Evolutionary conservation across 2,329 filamentous ascomycete genomes (phyloP).

Genomic region (Byssochlamys sp.): DNA sequence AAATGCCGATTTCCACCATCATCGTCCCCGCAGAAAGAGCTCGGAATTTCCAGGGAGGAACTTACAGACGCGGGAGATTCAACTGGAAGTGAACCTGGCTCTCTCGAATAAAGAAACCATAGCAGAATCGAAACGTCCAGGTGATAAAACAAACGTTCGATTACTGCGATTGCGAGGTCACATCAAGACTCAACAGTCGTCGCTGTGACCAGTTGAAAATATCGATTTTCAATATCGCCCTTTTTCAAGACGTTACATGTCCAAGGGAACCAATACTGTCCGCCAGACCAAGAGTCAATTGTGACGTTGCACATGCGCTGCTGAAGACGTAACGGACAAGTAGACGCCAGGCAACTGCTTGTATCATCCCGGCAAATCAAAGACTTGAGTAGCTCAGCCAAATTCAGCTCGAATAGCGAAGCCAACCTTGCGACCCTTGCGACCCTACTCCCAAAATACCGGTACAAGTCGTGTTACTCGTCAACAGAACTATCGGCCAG

Average conservation of each 20-base stretch:
- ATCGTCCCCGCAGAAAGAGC: slow-evolving; percentile 14
- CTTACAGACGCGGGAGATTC: slow-evolving; percentile 1
- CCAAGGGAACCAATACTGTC: neutral
- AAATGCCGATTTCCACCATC: slow-evolving; percentile 14
- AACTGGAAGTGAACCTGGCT: neutral
- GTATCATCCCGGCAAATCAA: neutral
- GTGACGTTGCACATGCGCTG: neutral
- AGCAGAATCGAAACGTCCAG: neutral
- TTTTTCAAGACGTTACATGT: neutral
- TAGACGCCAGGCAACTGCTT: neutral
- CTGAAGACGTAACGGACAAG: neutral
- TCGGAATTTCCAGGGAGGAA: slow-evolving; percentile 17
- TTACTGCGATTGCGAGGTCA: neutral
- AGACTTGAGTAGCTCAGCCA: neutral
- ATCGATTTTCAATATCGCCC: neutral
- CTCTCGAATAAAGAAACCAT: neutral
- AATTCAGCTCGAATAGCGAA: neutral
- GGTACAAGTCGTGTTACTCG: neutral
- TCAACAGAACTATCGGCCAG: neutral
- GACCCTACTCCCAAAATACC: neutral
- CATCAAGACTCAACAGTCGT: neutral
- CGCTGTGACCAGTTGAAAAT: neutral
- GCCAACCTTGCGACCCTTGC: neutral
- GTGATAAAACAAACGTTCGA: neutral
- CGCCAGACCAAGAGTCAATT: neutral